A percentile compares a stretch with the other conserved stretches of the same genome.
Conservation (phyloP, 2,329 filamentous ascomycete species). For the Lachnellula subtilissima region DNA sequence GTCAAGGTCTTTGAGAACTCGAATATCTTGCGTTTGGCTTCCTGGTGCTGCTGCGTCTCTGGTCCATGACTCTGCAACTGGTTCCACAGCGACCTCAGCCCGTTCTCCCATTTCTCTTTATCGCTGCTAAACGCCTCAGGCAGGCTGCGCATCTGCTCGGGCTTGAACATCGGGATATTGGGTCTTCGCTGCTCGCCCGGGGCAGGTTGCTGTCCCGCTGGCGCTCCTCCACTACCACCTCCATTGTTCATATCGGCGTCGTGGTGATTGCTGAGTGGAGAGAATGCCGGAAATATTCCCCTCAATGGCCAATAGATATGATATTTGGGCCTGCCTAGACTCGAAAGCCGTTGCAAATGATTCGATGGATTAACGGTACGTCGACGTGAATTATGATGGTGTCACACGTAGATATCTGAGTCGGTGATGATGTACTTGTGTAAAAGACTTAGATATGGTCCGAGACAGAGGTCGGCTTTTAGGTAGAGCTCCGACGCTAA, state of each 20-base stretch:
- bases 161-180: constrained; percentile 22
- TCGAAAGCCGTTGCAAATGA: too few relatives aligned
- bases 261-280: neutral
- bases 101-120: constrained; percentile 54
- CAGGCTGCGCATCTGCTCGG: constrained; percentile 31
- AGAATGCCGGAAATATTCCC: too few relatives aligned
- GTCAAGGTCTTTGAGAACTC: constrained; percentile 57
- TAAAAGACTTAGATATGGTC: too few relatives aligned
- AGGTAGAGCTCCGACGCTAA: too few relatives aligned
- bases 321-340: neutral
- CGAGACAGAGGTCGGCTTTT: too few relatives aligned
- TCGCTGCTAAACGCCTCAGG: constrained; percentile 45
- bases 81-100: constrained; percentile 48
- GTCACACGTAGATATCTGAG: too few relatives aligned
- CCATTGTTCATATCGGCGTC: constrained; percentile 25
- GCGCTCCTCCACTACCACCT: constrained; percentile 17
- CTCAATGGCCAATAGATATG: too few relatives aligned
- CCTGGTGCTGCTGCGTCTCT: constrained; percentile 45
- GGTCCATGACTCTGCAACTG: constrained; percentile 45
- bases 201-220: constrained; percentile 18
- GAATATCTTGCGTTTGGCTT: constrained; percentile 52
- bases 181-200: constrained; percentile 21
- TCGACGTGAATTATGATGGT: too few relatives aligned
- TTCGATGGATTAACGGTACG: too few relatives aligned
- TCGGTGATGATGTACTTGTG: too few relatives aligned